Evolutionary conservation across 176 grass and related monocot genomes (phyloP), one percentile per base, ranked within the genome.

Genomic region (Bolboschoenus planiculmis): DNA sequence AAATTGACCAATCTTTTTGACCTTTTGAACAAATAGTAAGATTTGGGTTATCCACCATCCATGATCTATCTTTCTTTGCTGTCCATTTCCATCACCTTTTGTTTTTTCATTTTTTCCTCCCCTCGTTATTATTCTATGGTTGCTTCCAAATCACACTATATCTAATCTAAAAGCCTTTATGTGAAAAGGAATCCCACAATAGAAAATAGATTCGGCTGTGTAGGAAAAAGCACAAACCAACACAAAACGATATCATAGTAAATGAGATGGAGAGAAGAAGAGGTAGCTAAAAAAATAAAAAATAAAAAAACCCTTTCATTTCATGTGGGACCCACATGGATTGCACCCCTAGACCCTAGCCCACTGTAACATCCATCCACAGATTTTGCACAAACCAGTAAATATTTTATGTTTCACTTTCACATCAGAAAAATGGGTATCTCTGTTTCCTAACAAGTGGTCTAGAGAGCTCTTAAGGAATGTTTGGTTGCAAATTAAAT

Each of bases 141-240:
- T 85, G 91, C 89, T 87, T 94, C 78, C 85, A 63, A 26, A 84
- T 85, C 83, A 88, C 85, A 88, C 87, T 14, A 87, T 71, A 86
- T 74, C 82, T 88, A 78, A n/a, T n/a, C n/a, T n/a, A 46, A 44
- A 66, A 56, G 72, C 11, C 79, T 93, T 89, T 92, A 87, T 79
- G 33, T 50, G 42, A 43, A 85, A 86, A 86, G 84, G 59, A 81
- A 86, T 60, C 54, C 66, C 40, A 84, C 79, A 54, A 66, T 79
- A 65, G 61, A 76, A 85, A 72, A 74, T 85, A 58, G 56, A 85
- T 80, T 59, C 79, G 56, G 84, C 63, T 82, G 78, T 85, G 67
- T 79, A 66, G 9, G 53, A 80, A 10, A 74, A 74, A 87, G 86
- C 50, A 59, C 67, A 85, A 85, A 85, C 85, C 70, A 85, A 83